These are phyloP conservation scores for Craspedostauros australis DNA, from an alignment of 108 stramenopile genomes.

Conservation along the genomic window DNA sequence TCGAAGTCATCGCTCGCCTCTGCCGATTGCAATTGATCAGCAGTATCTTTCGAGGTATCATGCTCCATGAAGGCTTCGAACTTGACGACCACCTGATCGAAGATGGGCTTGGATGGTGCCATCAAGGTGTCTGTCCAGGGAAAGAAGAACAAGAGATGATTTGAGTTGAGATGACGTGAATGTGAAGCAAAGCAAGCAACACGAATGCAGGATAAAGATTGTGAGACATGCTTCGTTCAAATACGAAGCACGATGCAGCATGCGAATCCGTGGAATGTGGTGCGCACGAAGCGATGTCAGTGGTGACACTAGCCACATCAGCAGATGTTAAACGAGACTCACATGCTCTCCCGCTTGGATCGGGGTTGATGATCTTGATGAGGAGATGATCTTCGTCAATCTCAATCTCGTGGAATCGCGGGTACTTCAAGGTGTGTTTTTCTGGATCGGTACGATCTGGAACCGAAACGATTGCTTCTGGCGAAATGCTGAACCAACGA, in stretches of 20 bases:
- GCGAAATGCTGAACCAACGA: constrained; percentile 62
- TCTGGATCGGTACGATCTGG: constrained; percentile 39
- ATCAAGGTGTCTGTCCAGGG: constrained; percentile 22
- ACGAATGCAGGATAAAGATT: too few relatives aligned
- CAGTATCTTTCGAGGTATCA: constrained; percentile 4
- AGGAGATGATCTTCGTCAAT: constrained; percentile 52
- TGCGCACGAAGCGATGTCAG: neutral
- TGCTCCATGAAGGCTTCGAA: constrained; percentile 31
- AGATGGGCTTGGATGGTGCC: constrained; percentile 51
- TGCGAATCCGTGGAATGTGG: too few relatives aligned
- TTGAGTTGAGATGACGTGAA: too few relatives aligned
- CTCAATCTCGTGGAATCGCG: constrained; percentile 44
- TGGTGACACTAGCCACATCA: neutral
- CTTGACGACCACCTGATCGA: constrained; percentile 39
- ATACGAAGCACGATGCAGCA: too few relatives aligned
- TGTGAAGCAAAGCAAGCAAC: too few relatives aligned
- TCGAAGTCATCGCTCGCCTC: constrained; percentile 12
- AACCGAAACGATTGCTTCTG: constrained; percentile 41
- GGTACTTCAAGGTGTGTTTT: constrained; percentile 42
- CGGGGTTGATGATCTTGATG: constrained; percentile 46
- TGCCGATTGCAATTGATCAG: neutral
- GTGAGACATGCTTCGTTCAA: too few relatives aligned
- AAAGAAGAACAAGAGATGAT: neutral
- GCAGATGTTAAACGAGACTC: neutral
- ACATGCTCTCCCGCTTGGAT: constrained; percentile 29